A percentile compares a stretch with the other conserved stretches of the same genome.
These are phyloP conservation scores for Albizia julibrissin DNA, from an alignment of 306 rosid species.

Conservation along the genomic window DNA sequence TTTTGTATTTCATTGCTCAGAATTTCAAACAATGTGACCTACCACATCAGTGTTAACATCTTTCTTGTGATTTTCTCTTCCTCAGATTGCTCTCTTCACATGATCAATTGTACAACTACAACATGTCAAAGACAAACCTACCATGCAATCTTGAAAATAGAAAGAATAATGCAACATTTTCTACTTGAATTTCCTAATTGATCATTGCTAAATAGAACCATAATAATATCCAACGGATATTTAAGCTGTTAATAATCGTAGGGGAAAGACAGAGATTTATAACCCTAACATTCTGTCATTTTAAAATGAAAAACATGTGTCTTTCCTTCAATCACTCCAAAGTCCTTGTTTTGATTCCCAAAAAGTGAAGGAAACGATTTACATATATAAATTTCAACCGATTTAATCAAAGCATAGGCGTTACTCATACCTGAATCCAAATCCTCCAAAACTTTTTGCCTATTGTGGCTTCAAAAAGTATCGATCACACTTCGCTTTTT, in stretches of 20 bases:
- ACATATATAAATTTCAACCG: no score
- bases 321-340: constrained; percentile 1
- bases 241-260: background rate
- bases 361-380: background rate
- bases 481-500: no score
- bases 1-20: no score
- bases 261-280: background rate
- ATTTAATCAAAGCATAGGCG: no score
- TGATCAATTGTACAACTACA: no score
- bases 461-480: no score
- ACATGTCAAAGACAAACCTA: constrained; percentile 5
- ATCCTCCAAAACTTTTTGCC: no score
- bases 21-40: no score
- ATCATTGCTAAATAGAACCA: background rate
- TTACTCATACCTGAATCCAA: no score
- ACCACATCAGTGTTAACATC: no score
- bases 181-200: background rate
- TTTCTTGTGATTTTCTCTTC: no score
- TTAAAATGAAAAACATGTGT: background rate
- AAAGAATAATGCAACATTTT: background rate
- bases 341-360: background rate
- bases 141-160: background rate
- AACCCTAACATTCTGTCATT: background rate
- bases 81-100: no score
- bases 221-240: background rate